Conservation (phyloP, 768 basidiomycete species). For the Mycena leptocephala region DNA sequence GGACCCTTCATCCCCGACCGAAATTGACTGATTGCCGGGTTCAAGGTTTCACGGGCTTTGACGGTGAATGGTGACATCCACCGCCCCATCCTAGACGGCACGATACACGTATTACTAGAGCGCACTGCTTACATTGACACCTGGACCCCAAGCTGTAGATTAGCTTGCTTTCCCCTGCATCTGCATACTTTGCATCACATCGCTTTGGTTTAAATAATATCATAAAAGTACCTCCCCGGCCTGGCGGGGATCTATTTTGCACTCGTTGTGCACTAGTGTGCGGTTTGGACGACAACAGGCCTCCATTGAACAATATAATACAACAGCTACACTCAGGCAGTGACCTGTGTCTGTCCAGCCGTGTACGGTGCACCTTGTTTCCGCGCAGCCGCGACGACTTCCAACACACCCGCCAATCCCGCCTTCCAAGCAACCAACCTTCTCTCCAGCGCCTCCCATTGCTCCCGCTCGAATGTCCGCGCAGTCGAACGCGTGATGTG, state of each 20-base stretch:
- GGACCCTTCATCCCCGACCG: background rate
- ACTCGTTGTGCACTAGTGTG: background rate
- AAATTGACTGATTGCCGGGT: slow-evolving; percentile 23
- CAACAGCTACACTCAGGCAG: slow-evolving; percentile 19
- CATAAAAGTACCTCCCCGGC: background rate
- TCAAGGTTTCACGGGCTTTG: slow-evolving; percentile 87
- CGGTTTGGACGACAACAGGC: background rate
- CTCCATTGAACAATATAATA: slow-evolving; percentile 6
- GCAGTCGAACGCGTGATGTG: slow-evolving; percentile 83
- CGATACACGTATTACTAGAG: slow-evolving; percentile 13
- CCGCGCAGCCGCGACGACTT: slow-evolving; percentile 76
- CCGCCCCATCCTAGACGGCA: background rate
- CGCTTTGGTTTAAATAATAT: background rate
- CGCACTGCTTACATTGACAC: background rate
- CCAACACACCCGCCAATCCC: slow-evolving; percentile 78
- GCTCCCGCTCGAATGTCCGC: slow-evolving; percentile 81
- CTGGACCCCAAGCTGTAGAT: slow-evolving; percentile 15
- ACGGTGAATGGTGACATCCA: slow-evolving; percentile 81
- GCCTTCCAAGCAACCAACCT: slow-evolving; percentile 85
- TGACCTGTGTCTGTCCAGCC: slow-evolving; percentile 41
- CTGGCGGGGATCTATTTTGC: background rate
- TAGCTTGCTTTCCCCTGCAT: background rate
- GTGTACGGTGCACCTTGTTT: slow-evolving; percentile 54
- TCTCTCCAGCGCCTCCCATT: slow-evolving; percentile 87
- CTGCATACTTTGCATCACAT: background rate